These are phyloP conservation scores for Erodium trifolium DNA, from an alignment of 441 rosid genomes.

Conservation along the genomic window DNA sequence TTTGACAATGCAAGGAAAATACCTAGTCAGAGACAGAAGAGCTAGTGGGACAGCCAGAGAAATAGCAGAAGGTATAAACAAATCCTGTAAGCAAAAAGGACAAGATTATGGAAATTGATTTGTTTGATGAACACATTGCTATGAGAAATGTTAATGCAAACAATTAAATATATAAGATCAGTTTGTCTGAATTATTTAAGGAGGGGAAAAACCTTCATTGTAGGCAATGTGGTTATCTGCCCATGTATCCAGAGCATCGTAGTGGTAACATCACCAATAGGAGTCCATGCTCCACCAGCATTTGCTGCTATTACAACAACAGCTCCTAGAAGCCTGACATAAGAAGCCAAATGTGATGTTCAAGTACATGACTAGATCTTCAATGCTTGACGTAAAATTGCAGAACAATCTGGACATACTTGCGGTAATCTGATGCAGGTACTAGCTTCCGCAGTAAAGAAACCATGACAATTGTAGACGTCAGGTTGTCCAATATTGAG, in stretches of 20 bases:
- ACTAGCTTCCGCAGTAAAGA: constrained; percentile 79
- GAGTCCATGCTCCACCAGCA: constrained; percentile 98
- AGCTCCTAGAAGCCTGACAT: constrained; percentile 78
- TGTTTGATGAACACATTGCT: neutral
- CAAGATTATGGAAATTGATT: neutral
- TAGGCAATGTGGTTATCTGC: constrained; percentile 67
- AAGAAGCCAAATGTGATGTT: constrained; percentile 6
- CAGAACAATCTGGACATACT: constrained; percentile 38
- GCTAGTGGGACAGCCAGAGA: constrained; percentile 85
- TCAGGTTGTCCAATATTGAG: constrained; percentile 77
- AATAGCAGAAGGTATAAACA: constrained; percentile 60
- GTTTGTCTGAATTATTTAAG: too few relatives aligned
- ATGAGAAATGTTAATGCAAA: too few relatives aligned
- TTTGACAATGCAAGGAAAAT: constrained; percentile 26
- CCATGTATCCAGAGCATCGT: constrained; percentile 98
- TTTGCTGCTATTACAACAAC: constrained; percentile 93
- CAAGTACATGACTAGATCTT: neutral
- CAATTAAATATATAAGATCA: too few relatives aligned
- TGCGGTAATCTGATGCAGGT: constrained; percentile 86
- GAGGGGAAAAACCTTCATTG: constrained; percentile 51
- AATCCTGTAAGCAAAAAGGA: constrained; percentile 39
- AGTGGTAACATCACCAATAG: constrained; percentile 95
- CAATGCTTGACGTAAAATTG: neutral
- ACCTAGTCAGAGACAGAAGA: constrained; percentile 91
- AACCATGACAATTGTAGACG: constrained; percentile 91